phyloP scores from a whole-genome alignment of 2,329 filamentous ascomycete genomes.

The Clathrospora elynae region DNA sequence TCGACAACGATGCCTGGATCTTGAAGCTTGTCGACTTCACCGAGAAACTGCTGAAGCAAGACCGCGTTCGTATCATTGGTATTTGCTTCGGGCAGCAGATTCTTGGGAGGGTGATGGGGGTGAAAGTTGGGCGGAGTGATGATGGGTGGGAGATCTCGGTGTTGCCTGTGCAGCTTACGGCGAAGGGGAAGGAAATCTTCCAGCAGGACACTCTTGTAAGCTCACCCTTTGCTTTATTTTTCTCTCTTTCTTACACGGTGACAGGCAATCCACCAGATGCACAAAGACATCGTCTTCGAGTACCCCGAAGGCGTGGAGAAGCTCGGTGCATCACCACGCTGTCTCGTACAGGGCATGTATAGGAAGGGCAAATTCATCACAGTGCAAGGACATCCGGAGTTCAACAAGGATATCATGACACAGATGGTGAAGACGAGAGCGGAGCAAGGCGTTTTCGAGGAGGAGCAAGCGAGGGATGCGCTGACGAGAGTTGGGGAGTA shows the following conservation, averaged over 20 bases:
- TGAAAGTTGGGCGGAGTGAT: conserved; percentile 68
- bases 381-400: conserved; percentile 88
- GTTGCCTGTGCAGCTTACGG: conserved; percentile 68
- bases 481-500: conserved; percentile 66
- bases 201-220: conserved; percentile 65
- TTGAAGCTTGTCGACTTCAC: conserved; percentile 72
- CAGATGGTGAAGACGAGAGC: conserved; percentile 71
- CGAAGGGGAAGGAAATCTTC: conserved; percentile 73
- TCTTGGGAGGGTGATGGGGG: conserved; percentile 72
- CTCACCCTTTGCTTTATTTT: conserved; percentile 5
- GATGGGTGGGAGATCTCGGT: conserved; percentile 84
- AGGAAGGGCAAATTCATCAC: conserved; percentile 68
- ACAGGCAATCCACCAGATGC: conserved; percentile 81
- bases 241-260: conserved; percentile 2
- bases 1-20: conserved; percentile 78
- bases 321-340: conserved; percentile 69
- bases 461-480: conserved; percentile 71
- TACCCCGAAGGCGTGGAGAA: conserved; percentile 66
- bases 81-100: conserved; percentile 92
- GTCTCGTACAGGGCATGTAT: conserved; percentile 82
- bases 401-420: conserved; percentile 70
- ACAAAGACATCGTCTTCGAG: conserved; percentile 73
- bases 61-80: conserved; percentile 72
- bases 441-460: conserved; percentile 69
- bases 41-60: conserved; percentile 62